Evolutionary conservation across 495 filamentous ascomycete genomes (phyloP), one percentile per base, ranked within the genome.

Genomic region (Baudoinia panamericana): DNA sequence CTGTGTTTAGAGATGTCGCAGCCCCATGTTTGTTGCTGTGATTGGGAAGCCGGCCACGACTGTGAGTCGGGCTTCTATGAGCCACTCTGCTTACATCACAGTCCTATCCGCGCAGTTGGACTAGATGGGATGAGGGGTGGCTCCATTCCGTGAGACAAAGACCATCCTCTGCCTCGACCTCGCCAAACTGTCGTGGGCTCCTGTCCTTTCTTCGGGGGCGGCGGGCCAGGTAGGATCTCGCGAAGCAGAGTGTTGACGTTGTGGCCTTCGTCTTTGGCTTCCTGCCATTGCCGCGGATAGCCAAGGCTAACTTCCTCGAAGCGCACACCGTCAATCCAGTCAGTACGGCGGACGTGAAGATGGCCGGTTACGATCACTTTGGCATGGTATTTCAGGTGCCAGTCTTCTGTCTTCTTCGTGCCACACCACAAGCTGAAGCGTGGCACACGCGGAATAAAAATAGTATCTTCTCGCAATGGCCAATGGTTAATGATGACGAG

Each of bases 241-340:
- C 60, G 38, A 23, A 63, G 44, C 16, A 63, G 17, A n/a, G 54
- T 45, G 30, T 63, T 63, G 32, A 63, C 48, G 28, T 55, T 53
- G 30, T 58, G 33, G 7, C 58, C 60, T 3, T 38, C 43, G 24
- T 61, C 58, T 32, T 50, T 51, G 28, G 45, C 49, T 23, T 61
- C 56, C 36, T 61, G 53, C 60, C 60, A 63, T 32, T 63, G 60
- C 27, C 53, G 39, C 21, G 60, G 60, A 39, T 63, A 63, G 23
- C 60, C 60, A 17, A 59, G 30, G 38, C 50, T 55, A 15, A 48
- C 43, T 41, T 63, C 60, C 44, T 63, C 60, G 30, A 63, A 63
- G 22, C 60, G 46, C 37, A 56, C 56, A 20, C 47, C 50, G 28
- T 60, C 60, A 22, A 39, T 56, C 58, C 58, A 63, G 30, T 63